Evolutionary conservation across 768 basidiomycete species (phyloP).

Genomic region (Neoboletus magnificus): DNA sequence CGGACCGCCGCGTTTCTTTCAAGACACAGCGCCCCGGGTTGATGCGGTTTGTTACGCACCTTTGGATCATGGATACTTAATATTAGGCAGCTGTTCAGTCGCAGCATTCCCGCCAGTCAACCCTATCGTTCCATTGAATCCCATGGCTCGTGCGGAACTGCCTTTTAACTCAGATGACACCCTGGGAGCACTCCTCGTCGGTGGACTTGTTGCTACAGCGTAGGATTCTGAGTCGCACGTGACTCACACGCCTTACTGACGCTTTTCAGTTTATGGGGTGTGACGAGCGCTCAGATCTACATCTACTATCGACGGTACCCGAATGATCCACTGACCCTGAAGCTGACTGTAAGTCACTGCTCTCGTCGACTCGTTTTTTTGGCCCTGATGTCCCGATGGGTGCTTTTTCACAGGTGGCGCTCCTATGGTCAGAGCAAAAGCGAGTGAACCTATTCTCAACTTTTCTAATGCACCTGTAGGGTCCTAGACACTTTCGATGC

Average conservation of each 20-base stretch:
- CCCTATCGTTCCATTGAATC: background rate
- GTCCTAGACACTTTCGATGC: conserved; percentile 54
- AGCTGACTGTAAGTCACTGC: conserved; percentile 35
- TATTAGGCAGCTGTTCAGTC: background rate
- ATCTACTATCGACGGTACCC: conserved; percentile 43
- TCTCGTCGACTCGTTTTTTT: background rate
- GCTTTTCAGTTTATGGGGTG: conserved; percentile 47
- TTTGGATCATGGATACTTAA: background rate
- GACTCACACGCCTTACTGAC: background rate
- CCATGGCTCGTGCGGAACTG: background rate
- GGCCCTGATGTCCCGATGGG: conserved; percentile 34
- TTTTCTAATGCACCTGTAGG: conserved; percentile 13
- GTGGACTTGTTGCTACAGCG: conserved; percentile 56
- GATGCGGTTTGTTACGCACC: background rate
- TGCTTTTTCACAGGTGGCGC: conserved; percentile 30
- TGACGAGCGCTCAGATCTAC: conserved; percentile 52
- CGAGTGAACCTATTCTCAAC: too few species aligned
- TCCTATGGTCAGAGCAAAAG: conserved; percentile 12
- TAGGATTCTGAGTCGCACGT: conserved; percentile 29
- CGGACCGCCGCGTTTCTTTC: background rate
- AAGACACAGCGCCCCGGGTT: background rate
- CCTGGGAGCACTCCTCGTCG: conserved; percentile 54
- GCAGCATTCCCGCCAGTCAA: background rate
- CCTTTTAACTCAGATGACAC: conserved; percentile 40
- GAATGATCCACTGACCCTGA: conserved; percentile 34